Evolutionary conservation across 176 grass and related monocot species (phyloP), one percentile per base, ranked within the genome.

Genomic region (Aegilops speltoides): DNA sequence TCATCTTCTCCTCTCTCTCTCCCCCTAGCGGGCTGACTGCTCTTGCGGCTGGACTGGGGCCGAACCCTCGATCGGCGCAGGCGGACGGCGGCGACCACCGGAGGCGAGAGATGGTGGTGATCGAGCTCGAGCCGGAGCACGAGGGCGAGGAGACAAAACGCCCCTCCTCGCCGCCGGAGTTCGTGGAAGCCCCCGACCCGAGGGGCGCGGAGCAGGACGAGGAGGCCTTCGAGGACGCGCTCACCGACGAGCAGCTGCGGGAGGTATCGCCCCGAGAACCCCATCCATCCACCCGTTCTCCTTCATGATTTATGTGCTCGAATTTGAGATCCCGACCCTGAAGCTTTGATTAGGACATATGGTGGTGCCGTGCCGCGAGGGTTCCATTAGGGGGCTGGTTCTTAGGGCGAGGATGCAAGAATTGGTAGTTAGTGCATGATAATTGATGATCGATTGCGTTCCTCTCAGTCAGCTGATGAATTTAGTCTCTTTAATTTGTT

Each of bases 181-280:
- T 41, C 41, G 86, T 31, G 13, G 62, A 50, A 33, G 33, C 41
- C 59, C 19, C 2, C 37, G 61, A n/a, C 29, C 66, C 64, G 24
- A 16, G 82, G 78, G 65, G 34, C 74, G 60, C 71, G 83, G 78
- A 54, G 73, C 61, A 83, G 50, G 86, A 75, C 3, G 92, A 91
- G 36, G 96, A 95, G 29, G 60, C 80, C 57, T 98, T 98, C 76
- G 93, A 98, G 88, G 93, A 95, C 87, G 93, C 93, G 14, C 89
- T 98, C 68, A 95, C 96, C 26, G 93, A 95, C 45, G 96, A 98
- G 75, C 96, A 98, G 85, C 77, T 98, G 59, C 86, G 77, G 23
- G 93, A 94, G 96, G 96, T 98, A 73, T 20, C 38, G 13, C 63
- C 31, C 1, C 54, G 16, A 31, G 46, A 63, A 9, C 9, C 80